phyloP scores from a whole-genome alignment of 208 protist species.

The Crithidia expoeki region DNA sequence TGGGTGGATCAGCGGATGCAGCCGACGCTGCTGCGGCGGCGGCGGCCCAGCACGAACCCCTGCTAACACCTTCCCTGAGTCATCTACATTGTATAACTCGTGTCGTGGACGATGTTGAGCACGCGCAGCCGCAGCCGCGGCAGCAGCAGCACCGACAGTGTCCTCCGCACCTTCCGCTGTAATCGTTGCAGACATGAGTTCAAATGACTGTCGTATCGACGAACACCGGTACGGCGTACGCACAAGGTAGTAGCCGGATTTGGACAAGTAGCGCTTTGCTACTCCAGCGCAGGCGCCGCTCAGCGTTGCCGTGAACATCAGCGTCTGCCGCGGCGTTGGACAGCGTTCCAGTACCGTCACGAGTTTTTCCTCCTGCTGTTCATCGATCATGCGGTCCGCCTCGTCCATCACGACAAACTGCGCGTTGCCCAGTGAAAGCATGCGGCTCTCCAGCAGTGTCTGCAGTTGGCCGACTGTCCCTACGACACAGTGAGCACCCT shows the following conservation, averaged over 20 bases:
- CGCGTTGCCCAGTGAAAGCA: slow-evolving; percentile 74
- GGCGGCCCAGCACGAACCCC: not conserved
- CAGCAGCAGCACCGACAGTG: not conserved
- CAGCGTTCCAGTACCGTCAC: slow-evolving; percentile 88
- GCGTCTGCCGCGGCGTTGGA: slow-evolving; percentile 85
- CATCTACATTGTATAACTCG: too few species aligned
- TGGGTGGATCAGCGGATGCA: slow-evolving; percentile 53
- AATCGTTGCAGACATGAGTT: slow-evolving; percentile 44
- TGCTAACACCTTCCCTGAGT: not conserved
- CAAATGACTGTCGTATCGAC: slow-evolving; percentile 76
- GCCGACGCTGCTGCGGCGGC: slow-evolving; percentile 26
- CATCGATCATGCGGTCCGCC: slow-evolving; percentile 96
- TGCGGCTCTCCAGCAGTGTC: slow-evolving; percentile 59
- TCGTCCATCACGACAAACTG: slow-evolving; percentile 96
- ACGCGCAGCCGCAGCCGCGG: not conserved
- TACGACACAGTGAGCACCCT: slow-evolving; percentile 78
- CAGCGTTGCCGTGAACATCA: slow-evolving; percentile 98
- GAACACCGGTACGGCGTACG: slow-evolving; percentile 67
- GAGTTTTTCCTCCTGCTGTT: slow-evolving; percentile 91
- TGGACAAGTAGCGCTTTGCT: slow-evolving; percentile 68
- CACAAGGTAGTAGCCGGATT: slow-evolving; percentile 64
- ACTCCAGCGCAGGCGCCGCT: slow-evolving; percentile 51
- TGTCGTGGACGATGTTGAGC: too few species aligned
- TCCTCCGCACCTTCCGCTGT: slow-evolving; percentile 1
- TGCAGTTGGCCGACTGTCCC: slow-evolving; percentile 85